Base-by-base conservation (phyloP, 129 eudicot species). In the Rutidosis leptorrhynchoides region DNA sequence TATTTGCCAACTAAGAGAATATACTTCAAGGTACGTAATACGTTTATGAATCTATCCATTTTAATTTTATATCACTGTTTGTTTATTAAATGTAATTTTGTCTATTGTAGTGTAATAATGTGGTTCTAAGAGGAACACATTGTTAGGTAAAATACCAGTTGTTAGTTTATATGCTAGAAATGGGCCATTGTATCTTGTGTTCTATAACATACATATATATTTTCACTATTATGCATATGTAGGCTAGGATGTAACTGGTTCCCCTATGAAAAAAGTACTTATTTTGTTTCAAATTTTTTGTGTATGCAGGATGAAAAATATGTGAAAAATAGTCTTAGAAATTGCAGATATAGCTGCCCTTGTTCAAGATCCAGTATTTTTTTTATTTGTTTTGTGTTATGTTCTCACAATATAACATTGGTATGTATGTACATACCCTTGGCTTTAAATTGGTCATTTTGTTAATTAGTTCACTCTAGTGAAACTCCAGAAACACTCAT, bases 1-100 rank as follows among this genome's bases (percentile, higher is more conserved):
- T 94, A 68, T 84, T 68, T 75, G 95, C 93, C 72, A 94, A 94
- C 68, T 94, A 73, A 83, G n/a, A n/a, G n/a, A n/a, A n/a, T n/a
- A n/a, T n/a, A n/a, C n/a, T n/a, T n/a, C 69, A 69, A 82, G 84
- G 86, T 81, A 75, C n/a, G n/a, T n/a, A n/a, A n/a, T 81, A 75
- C n/a, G 24, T 12, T 11, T 23, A 58, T 15, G 45, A 70, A 43
- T 17, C 16, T 43, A 26, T 48, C 22, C 64, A 1, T 49, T 32
- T 22, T 35, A 25, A 46, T 62, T 64, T 7, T 21, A 56, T 45
- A 48, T 48, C 23, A 17, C 54, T 12, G 6, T 66, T 66, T 29
- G 8, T 59, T 35, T 24, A 56, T 35, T 27, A n/a, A 58, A 17
- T 7, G 28, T 25, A 14, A 9, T 57, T 40, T 24, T 64, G 24